These are phyloP conservation scores for Hyaloscypha finlandica DNA, from an alignment of 495 filamentous ascomycete genomes.

Conservation along the genomic window DNA sequence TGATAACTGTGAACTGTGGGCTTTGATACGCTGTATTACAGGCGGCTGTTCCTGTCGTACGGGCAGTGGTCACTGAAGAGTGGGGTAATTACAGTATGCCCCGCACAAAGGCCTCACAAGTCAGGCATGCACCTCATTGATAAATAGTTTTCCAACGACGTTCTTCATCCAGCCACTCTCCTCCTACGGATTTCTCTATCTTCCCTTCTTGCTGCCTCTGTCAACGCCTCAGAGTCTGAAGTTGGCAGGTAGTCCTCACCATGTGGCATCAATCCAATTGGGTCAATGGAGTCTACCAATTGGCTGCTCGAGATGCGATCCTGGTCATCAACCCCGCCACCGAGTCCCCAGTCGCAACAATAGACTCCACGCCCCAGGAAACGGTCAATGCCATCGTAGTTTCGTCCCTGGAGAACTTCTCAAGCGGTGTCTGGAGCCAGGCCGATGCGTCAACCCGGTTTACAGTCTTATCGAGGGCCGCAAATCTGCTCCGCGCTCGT, in stretches of 20 bases:
- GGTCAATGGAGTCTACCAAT: slow-evolving; percentile 21
- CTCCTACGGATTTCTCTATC: not conserved
- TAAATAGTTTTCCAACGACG: not conserved
- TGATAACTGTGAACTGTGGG: not conserved
- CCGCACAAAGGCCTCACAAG: not conserved
- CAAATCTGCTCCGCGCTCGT: slow-evolving; percentile 48
- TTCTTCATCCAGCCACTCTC: not conserved
- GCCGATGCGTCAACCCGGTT: slow-evolving; percentile 54
- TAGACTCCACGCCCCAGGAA: slow-evolving; percentile 18
- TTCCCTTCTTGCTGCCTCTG: too few species aligned
- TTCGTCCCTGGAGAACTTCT: slow-evolving; percentile 38
- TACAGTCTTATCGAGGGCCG: slow-evolving; percentile 57
- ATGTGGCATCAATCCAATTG: slow-evolving; percentile 21
- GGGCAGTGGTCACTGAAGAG: not conserved
- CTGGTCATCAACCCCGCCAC: slow-evolving; percentile 24
- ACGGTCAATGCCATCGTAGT: slow-evolving; percentile 14
- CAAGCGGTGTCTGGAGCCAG: slow-evolving; percentile 58
- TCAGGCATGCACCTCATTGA: not conserved
- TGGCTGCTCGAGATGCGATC: slow-evolving; percentile 12
- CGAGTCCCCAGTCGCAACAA: slow-evolving; percentile 19
- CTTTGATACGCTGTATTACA: not conserved
- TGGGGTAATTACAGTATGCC: not conserved
- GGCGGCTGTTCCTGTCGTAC: not conserved
- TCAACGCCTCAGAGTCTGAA: too few species aligned
- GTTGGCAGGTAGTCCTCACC: not conserved